phyloP scores from a whole-genome alignment of 495 filamentous ascomycete genomes.

The Delitschia confertaspora region DNA sequence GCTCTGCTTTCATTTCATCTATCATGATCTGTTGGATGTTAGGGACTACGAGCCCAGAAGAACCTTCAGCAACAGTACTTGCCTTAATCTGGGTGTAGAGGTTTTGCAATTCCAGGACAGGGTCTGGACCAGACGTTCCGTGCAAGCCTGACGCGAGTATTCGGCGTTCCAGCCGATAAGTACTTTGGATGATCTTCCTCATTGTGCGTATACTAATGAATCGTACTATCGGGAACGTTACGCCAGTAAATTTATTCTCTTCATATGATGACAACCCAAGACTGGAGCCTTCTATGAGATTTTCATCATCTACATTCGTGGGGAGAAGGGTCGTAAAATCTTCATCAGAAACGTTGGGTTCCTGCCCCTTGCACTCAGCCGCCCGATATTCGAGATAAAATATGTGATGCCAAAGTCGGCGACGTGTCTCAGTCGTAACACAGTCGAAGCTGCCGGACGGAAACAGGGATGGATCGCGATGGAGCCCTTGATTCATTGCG shows the following conservation, averaged over 20 bases:
- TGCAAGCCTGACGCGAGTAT: slow-evolving; percentile 21
- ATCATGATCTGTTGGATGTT: too few species aligned
- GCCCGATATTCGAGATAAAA: slow-evolving; percentile 27
- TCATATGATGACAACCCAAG: slow-evolving; percentile 13
- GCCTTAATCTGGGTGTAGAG: slow-evolving; percentile 27
- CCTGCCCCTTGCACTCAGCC: slow-evolving; percentile 27
- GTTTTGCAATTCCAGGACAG: slow-evolving; percentile 15
- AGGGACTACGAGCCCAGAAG: too few species aligned
- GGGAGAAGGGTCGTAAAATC: slow-evolving; percentile 25
- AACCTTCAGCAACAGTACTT: too few species aligned
- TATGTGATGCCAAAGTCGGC: slow-evolving; percentile 26
- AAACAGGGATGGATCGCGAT: slow-evolving; percentile 26
- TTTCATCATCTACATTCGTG: slow-evolving; percentile 26
- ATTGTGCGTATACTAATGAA: slow-evolving; percentile 21
- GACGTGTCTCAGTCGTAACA: slow-evolving; percentile 23
- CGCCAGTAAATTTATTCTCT: slow-evolving; percentile 14
- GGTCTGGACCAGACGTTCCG: slow-evolving; percentile 18
- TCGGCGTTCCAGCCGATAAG: slow-evolving; percentile 23
- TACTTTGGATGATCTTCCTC: slow-evolving; percentile 24
- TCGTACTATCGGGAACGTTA: slow-evolving; percentile 24
- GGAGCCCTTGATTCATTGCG: slow-evolving; percentile 23
- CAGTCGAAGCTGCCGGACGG: slow-evolving; percentile 20
- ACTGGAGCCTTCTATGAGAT: slow-evolving; percentile 21
- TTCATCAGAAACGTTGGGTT: slow-evolving; percentile 23
- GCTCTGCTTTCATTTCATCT: slow-evolving; percentile 20